Evolutionary conservation across 345 rosid genomes (phyloP).

Genomic region (Reutealis trisperma): DNA sequence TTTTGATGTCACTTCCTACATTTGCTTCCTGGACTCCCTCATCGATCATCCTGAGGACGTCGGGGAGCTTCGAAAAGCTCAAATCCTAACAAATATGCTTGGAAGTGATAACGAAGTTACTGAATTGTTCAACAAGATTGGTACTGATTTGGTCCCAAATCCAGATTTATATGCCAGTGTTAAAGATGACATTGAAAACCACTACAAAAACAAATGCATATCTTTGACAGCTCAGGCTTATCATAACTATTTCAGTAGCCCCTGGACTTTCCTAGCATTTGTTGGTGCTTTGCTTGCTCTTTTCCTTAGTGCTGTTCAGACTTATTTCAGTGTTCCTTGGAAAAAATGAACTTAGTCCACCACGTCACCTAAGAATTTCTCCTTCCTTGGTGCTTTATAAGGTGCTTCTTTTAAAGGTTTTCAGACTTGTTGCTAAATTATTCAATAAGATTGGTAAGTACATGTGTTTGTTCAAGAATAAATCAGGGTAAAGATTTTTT

Average conservation of each 20-base stretch:
- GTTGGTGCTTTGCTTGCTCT: not conserved
- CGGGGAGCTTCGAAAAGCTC: not conserved
- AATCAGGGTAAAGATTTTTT: too few species aligned
- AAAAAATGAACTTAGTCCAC: too few species aligned
- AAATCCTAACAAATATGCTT: not conserved
- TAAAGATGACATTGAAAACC: not conserved
- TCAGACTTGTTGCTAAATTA: too few species aligned
- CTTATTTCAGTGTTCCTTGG: not conserved
- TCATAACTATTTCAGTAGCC: not conserved
- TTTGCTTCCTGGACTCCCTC: slow-evolving; percentile 14
- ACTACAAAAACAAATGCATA: not conserved
- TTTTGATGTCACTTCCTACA: slow-evolving; percentile 6
- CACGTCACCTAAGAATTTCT: too few species aligned
- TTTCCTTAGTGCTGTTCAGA: not conserved
- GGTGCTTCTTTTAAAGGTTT: too few species aligned
- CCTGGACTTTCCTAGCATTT: slow-evolving; percentile 4
- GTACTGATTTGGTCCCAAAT: slow-evolving; percentile 4
- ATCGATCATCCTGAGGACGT: slow-evolving; percentile 19
- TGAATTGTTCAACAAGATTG: slow-evolving; percentile 15
- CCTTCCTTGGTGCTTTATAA: too few species aligned
- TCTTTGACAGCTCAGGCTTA: not conserved
- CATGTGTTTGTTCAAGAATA: too few species aligned
- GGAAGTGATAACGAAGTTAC: slow-evolving; percentile 26
- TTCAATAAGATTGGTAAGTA: too few species aligned
- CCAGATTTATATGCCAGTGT: not conserved